These are phyloP conservation scores for Escovopsis sp. DNA, from an alignment of 2,329 filamentous ascomycete genomes.

Conservation along the genomic window DNA sequence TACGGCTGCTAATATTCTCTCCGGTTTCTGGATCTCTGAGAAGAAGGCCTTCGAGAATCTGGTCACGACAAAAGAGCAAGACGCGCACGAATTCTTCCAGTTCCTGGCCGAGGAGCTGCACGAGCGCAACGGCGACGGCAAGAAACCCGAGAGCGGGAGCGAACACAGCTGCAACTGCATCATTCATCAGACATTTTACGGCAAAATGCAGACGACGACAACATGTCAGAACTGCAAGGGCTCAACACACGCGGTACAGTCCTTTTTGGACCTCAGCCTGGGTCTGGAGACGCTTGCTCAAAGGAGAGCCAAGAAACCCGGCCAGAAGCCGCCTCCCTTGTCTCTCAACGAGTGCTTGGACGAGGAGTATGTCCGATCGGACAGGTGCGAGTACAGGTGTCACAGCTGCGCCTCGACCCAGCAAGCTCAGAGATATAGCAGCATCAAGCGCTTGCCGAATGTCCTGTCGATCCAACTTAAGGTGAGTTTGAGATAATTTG, in stretches of 20 bases:
- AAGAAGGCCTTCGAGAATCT: conserved; percentile 56
- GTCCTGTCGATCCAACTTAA: conserved; percentile 88
- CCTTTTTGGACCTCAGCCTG: conserved; percentile 79
- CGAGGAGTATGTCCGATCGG: conserved; percentile 71
- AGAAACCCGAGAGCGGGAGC: conserved; percentile 41
- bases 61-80: conserved; percentile 87
- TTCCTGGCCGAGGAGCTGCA: conserved; percentile 88
- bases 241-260: conserved; percentile 68
- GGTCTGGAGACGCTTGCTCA: conserved; percentile 66
- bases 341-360: conserved; percentile 62
- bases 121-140: conserved; percentile 59
- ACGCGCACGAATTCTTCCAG: conserved; percentile 94
- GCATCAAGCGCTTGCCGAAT: conserved; percentile 71
- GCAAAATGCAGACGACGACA: conserved; percentile 77
- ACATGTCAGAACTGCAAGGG: conserved; percentile 81
- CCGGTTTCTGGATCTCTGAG: conserved; percentile 79
- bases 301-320: conserved; percentile 41
- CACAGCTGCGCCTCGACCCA: conserved; percentile 62
- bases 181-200: conserved; percentile 88
- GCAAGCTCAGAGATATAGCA: conserved; percentile 70
- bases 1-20: conserved; percentile 75
- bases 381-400: conserved; percentile 84
- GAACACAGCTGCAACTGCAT: conserved; percentile 69
- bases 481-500: conserved; percentile 28
- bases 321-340: conserved; percentile 25